Base-by-base conservation (phyloP, 495 filamentous ascomycete species). In the Hypoxylon fragiforme region DNA sequence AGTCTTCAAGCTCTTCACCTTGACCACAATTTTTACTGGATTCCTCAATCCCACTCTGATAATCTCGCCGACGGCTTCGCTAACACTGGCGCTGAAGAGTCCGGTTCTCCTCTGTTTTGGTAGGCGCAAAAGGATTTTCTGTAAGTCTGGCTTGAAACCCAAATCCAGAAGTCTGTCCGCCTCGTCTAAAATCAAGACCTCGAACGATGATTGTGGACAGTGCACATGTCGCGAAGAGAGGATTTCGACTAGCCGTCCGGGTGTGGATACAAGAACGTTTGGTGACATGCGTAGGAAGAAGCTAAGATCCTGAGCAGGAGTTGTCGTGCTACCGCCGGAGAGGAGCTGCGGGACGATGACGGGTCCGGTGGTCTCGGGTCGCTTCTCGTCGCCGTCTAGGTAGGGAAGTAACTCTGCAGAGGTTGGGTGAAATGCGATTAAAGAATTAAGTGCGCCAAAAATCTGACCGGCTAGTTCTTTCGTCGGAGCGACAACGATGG, bases 21-120 rank as follows among this genome's bases (percentile, higher is more conserved):
- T 92, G 12, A 97, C 94, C 2, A 84, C 83, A 52, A 98, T 86
- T 60, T 95, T 94, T 50, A 96, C 90, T 0, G 94, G 95, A 67
- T 98, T 96, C 24, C 94, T 81, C 41, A 98, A 73, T 12, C 95
- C 94, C 6, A 96, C 89, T 28, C 90, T 80, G n/a, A 98, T 87
- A 26, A 97, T 87, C 62, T 95, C 84, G 52, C 91, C 89, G 2
- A 97, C 75, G 0, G 94, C 94, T 60, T 98, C 95, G 62, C 84
- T 90, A 8, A 98, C 85, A 61, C 85, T 91, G 12, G 94, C 94
- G 65, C 89, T 94, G 77, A 97, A 98, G 7, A 98, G 74, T 0
- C 94, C 94, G 0, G 95, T 98, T 12, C 94, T 80, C 28, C 94
- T 77, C 65, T 98, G 95, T 64, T 97, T 98, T 2, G 94, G 95